These are phyloP conservation scores for Pontederia crassipes DNA, from an alignment of 176 grass and related monocot genomes.

Conservation along the genomic window DNA sequence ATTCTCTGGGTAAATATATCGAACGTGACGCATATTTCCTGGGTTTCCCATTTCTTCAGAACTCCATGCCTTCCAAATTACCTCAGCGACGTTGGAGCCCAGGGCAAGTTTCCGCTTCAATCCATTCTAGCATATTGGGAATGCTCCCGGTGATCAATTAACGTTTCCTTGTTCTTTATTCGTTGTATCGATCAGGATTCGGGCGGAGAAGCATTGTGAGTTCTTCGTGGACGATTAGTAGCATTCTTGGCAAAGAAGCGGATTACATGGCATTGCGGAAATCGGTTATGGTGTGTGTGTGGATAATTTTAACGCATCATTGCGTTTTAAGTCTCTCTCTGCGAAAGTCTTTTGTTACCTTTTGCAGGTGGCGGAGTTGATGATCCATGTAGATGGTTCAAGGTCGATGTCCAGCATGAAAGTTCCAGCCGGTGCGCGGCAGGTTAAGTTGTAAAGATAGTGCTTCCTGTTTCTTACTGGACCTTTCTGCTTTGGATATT, in stretches of 20 bases:
- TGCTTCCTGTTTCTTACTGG: background rate
- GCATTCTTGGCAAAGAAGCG: background rate
- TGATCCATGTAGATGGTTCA: background rate
- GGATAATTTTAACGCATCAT: background rate
- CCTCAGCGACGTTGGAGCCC: too few species aligned
- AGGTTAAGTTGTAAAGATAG: background rate
- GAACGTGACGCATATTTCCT: too few species aligned
- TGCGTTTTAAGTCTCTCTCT: background rate
- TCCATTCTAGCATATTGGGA: too few species aligned
- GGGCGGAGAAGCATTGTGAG: conserved; percentile 1
- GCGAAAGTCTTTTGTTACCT: background rate
- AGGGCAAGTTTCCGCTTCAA: too few species aligned
- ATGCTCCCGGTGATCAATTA: too few species aligned
- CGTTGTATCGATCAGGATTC: background rate
- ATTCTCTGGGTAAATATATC: too few species aligned
- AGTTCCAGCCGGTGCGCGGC: conserved; percentile 4
- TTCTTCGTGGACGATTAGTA: background rate
- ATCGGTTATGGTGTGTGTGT: background rate
- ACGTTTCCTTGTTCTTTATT: background rate
- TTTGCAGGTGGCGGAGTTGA: conserved; percentile 5
- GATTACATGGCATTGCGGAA: too few species aligned
- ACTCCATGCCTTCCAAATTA: too few species aligned
- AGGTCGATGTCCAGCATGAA: conserved; percentile 8
- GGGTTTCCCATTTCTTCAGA: too few species aligned
- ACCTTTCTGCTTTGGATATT: background rate